These are phyloP conservation scores for Serendipita indica DNA, from an alignment of 768 basidiomycete species.

Conservation along the genomic window DNA sequence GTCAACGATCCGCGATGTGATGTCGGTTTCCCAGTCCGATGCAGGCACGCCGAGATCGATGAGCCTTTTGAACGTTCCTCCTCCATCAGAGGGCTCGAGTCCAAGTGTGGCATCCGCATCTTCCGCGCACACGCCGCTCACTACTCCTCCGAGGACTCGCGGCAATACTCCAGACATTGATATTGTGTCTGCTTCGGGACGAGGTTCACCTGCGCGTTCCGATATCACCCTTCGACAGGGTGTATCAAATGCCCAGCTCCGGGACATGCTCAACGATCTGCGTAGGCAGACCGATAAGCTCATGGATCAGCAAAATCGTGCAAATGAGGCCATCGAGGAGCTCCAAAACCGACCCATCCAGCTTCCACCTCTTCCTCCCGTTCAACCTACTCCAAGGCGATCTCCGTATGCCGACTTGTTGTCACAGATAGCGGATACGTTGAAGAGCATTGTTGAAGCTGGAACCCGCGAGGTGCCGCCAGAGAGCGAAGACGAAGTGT, in stretches of 20 bases:
- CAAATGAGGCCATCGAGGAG: constrained; percentile 47
- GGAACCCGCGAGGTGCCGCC: not conserved
- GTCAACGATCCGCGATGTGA: not conserved
- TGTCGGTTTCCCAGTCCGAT: not conserved
- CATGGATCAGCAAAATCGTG: constrained; percentile 44
- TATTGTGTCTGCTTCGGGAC: not conserved
- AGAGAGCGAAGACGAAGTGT: constrained; percentile 5
- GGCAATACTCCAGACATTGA: constrained; percentile 5
- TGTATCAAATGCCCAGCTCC: constrained; percentile 26
- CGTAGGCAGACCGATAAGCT: constrained; percentile 45
- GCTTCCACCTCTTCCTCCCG: constrained; percentile 25
- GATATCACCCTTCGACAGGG: constrained; percentile 11
- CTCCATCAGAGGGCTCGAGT: not conserved
- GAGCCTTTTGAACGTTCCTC: not conserved
- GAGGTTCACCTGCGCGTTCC: constrained; percentile 5
- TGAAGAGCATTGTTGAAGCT: constrained; percentile 17
- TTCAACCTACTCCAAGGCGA: constrained; percentile 24
- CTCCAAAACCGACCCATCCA: constrained; percentile 30
- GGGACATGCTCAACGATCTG: constrained; percentile 41
- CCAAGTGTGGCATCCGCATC: constrained; percentile 7
- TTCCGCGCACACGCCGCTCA: constrained; percentile 2
- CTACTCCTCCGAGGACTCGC: constrained; percentile 6
- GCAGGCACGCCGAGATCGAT: not conserved
- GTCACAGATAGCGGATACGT: constrained; percentile 20
- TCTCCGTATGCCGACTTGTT: constrained; percentile 20